phyloP scores from a whole-genome alignment of 768 basidiomycete species.

The Erythrobasidium yunnanense region DNA sequence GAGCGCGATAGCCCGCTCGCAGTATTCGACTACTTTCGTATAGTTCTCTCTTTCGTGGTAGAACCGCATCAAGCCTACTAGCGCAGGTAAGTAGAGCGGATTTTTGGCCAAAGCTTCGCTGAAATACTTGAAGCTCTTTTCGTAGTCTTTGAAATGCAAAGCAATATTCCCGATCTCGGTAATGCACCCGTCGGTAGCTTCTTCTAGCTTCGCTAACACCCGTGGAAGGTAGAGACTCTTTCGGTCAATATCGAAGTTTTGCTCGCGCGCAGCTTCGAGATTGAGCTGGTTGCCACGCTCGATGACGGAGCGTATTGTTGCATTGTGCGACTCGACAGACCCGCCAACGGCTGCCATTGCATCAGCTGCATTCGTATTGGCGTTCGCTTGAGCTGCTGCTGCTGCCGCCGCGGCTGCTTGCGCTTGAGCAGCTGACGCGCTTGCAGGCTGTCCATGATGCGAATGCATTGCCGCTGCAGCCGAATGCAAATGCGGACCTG shows the following conservation, averaged over 20 bases:
- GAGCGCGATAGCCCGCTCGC: not conserved
- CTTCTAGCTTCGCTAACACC: constrained; percentile 30
- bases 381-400: not conserved
- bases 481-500: not conserved
- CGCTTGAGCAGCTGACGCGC: not conserved
- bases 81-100: constrained; percentile 73
- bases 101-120: constrained; percentile 92
- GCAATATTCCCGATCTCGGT: constrained; percentile 34
- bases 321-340: not conserved
- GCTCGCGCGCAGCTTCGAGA: constrained; percentile 9
- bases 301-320: not conserved
- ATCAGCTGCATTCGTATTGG: not conserved
- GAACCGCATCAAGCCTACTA: constrained; percentile 89
- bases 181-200: constrained; percentile 36
- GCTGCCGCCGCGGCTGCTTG: not conserved
- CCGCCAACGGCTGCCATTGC: not conserved
- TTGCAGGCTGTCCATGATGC: not conserved
- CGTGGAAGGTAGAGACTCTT: not conserved
- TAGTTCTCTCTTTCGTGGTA: constrained; percentile 5
- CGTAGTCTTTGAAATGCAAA: constrained; percentile 87
- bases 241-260: not conserved
- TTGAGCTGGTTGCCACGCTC: constrained; percentile 7
- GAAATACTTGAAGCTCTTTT: constrained; percentile 88
- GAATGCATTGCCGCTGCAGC: not conserved
- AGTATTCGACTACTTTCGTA: not conserved